Percentiles rank a stretch among this genome's conserved stretches.
These are phyloP conservation scores for Penicillium roqueforti DNA, from an alignment of 495 filamentous ascomycete genomes.

Conservation along the genomic window DNA sequence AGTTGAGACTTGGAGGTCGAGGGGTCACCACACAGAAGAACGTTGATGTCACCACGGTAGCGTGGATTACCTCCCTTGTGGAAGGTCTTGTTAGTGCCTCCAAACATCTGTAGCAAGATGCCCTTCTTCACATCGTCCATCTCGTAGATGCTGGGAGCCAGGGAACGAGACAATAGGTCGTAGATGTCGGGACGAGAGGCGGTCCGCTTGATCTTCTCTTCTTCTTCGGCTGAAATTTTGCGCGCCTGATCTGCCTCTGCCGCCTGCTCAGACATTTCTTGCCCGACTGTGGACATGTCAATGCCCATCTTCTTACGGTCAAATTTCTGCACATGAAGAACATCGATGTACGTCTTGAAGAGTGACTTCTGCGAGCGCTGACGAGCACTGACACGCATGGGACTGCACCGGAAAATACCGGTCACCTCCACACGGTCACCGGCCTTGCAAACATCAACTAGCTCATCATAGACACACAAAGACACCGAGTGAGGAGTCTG, in stretches of 20 bases:
- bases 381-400: slow-evolving; percentile 91
- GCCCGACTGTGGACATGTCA: slow-evolving; percentile 84
- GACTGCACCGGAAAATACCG: slow-evolving; percentile 91
- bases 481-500: slow-evolving; percentile 98
- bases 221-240: slow-evolving; percentile 85
- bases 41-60: slow-evolving; percentile 96
- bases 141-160: slow-evolving; percentile 94
- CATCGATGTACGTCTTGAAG: slow-evolving; percentile 97
- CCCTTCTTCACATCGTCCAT: slow-evolving; percentile 99
- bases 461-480: slow-evolving; percentile 91
- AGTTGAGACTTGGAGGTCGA: slow-evolving; percentile 96
- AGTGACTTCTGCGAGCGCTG: slow-evolving; percentile 88
- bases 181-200: slow-evolving; percentile 84
- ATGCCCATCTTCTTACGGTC: slow-evolving; percentile 91
- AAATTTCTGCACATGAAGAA: slow-evolving; percentile 91
- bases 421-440: slow-evolving; percentile 96
- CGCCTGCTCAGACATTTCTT: slow-evolving; percentile 72
- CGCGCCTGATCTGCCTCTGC: slow-evolving; percentile 74
- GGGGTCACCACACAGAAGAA: slow-evolving; percentile 93
- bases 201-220: slow-evolving; percentile 80
- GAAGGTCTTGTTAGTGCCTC: slow-evolving; percentile 98
- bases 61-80: slow-evolving; percentile 92
- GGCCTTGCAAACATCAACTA: slow-evolving; percentile 96
- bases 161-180: slow-evolving; percentile 83
- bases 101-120: slow-evolving; percentile 92